These are phyloP conservation scores for Backusella parvicylindrica DNA, from an alignment of 192 early-diverging fungal species.

Conservation along the genomic window DNA sequence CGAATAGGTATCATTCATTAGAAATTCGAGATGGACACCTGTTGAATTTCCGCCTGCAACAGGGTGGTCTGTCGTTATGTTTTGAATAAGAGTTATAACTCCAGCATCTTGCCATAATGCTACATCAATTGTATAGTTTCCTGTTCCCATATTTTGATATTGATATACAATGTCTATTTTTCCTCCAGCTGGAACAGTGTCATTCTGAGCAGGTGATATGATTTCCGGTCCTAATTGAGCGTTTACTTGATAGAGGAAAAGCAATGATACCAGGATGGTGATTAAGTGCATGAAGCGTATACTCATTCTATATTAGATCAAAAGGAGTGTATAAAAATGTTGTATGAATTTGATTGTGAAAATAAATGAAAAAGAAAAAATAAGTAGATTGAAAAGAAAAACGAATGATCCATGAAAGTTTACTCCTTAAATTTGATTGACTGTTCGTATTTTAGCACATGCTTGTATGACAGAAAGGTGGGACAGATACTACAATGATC, in stretches of 20 bases:
- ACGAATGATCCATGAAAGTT: not conserved
- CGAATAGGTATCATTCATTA: conserved; percentile 16
- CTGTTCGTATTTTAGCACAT: not conserved
- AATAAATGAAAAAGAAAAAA: not conserved
- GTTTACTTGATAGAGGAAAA: not conserved
- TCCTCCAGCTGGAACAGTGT: conserved; percentile 16
- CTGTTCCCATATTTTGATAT: conserved; percentile 36
- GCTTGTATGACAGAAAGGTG: not conserved
- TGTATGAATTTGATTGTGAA: not conserved
- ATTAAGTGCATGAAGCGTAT: not conserved
- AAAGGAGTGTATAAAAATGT: not conserved
- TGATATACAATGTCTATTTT: conserved; percentile 22
- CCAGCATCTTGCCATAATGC: conserved; percentile 20
- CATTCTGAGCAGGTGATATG: conserved; percentile 16
- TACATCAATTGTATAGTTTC: conserved; percentile 26
- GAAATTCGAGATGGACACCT: conserved; percentile 3
- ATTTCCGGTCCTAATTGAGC: conserved; percentile 27
- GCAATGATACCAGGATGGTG: not conserved
- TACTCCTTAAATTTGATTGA: not conserved
- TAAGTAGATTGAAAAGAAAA: not conserved
- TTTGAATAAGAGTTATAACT: not conserved
- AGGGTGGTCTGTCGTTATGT: conserved; percentile 11
- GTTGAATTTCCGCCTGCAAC: conserved; percentile 19
- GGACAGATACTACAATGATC: not conserved
- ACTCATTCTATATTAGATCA: not conserved